phyloP scores from a whole-genome alignment of 2,329 filamentous ascomycete species.

The Botrytis galanthina region DNA sequence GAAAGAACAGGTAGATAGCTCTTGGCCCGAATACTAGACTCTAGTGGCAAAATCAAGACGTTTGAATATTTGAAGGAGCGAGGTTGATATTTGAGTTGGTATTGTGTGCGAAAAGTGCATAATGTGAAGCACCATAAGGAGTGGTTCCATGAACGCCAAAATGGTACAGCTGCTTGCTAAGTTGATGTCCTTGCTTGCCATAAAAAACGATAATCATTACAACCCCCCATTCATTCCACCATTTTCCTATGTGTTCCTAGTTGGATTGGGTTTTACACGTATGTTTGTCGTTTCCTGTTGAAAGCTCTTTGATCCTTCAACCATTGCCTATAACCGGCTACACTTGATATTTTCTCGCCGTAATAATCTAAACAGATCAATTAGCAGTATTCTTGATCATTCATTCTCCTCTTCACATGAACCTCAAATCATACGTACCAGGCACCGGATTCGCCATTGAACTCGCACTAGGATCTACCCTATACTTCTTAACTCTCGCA shows the following conservation, averaged over 20 bases:
- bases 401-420: background rate
- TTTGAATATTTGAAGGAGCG: conserved; percentile 9
- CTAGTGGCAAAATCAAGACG: background rate
- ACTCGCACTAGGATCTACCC: conserved; percentile 85
- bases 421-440: conserved; percentile 30
- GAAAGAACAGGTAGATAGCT: conserved; percentile 63
- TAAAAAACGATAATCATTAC: conserved; percentile 15
- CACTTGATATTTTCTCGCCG: conserved; percentile 95
- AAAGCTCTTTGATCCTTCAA: conserved; percentile 96
- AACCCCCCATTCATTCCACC: conserved; percentile 6
- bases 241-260: conserved; percentile 19
- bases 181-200: conserved; percentile 8
- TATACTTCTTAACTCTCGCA: conserved; percentile 82
- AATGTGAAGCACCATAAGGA: conserved; percentile 3
- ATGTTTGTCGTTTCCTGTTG: conserved; percentile 69
- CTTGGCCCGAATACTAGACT: conserved; percentile 54
- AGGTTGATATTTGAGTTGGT: conserved; percentile 17
- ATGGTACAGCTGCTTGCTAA: conserved; percentile 12
- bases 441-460: conserved; percentile 81
- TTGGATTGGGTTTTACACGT: conserved; percentile 25
- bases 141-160: conserved; percentile 20
- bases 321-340: conserved; percentile 89
- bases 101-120: conserved; percentile 4
- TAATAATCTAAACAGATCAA: conserved; percentile 68
- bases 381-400: background rate